Percentiles rank a stretch among this genome's conserved stretches.
phyloP scores from a whole-genome alignment of 768 basidiomycete genomes.

The Russula dissimulans region DNA sequence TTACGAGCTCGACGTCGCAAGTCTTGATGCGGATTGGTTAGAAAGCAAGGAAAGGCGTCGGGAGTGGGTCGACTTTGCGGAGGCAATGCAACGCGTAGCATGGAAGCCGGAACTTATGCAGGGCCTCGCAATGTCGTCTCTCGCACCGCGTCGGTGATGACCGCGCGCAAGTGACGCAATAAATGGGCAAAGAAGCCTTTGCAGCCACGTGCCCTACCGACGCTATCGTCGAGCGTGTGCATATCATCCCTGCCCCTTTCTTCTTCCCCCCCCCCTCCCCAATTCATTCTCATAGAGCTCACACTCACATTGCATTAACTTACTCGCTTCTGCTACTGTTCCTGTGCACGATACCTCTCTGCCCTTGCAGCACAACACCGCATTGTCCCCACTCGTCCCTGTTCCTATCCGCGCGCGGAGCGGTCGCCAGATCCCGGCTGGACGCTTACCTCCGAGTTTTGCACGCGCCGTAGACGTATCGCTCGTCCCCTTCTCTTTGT shows the following conservation, averaged over 20 bases:
- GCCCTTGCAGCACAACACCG: conserved; percentile 6
- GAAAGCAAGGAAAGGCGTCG: conserved; percentile 70
- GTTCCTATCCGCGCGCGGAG: background rate
- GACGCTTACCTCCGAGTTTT: background rate
- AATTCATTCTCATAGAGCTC: conserved; percentile 12
- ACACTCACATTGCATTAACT: conserved; percentile 7
- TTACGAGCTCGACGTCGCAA: conserved; percentile 76
- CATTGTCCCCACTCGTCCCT: conserved; percentile 4
- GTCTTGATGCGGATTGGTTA: conserved; percentile 72
- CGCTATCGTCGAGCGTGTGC: background rate
- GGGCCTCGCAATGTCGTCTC: conserved; percentile 60
- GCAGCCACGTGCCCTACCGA: background rate
- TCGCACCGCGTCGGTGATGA: conserved; percentile 47
- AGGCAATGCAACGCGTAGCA: conserved; percentile 61
- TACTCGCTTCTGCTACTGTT: conserved; percentile 16
- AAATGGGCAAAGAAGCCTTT: background rate
- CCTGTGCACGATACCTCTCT: conserved; percentile 18
- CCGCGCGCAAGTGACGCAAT: background rate
- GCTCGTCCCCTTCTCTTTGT: conserved; percentile 10
- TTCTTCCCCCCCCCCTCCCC: too few relatives aligned
- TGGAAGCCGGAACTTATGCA: conserved; percentile 85
- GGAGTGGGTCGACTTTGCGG: conserved; percentile 85
- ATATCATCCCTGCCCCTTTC: background rate
- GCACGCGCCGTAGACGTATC: conserved; percentile 2
- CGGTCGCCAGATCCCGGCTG: background rate